Conservation (phyloP, 2,329 filamentous ascomycete species). For the Seiridium cupressi region DNA sequence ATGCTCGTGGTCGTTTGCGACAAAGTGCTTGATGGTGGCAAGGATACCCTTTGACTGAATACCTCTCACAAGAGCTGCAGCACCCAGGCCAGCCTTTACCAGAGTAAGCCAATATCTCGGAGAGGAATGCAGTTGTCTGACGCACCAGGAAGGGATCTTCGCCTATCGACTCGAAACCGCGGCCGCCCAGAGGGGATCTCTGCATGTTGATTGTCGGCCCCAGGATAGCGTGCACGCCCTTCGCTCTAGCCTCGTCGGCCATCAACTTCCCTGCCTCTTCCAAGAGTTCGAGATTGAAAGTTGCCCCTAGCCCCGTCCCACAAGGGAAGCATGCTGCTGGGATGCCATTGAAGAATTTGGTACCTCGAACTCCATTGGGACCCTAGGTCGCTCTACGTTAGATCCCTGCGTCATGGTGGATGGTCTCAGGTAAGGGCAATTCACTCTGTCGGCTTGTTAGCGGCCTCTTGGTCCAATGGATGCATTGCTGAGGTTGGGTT, state of each 20-base stretch:
- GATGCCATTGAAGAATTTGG: constrained; percentile 65
- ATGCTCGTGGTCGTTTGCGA: constrained; percentile 62
- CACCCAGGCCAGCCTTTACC: constrained; percentile 45
- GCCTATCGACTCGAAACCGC: constrained; percentile 58
- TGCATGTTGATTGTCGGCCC: constrained; percentile 65
- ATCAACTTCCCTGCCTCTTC: constrained; percentile 49
- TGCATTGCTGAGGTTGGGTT: no score
- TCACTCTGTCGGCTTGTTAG: neutral
- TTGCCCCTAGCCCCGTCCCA: constrained; percentile 55
- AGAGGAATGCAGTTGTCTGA: neutral
- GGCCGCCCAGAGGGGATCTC: constrained; percentile 56
- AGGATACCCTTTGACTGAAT: constrained; percentile 56
- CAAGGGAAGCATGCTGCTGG: constrained; percentile 61
- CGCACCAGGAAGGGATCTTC: constrained; percentile 52
- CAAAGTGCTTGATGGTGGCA: constrained; percentile 60
- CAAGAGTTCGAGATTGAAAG: constrained; percentile 54
- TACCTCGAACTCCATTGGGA: constrained; percentile 68
- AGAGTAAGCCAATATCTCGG: neutral
- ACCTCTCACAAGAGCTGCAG: constrained; percentile 51
- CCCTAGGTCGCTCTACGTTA: neutral
- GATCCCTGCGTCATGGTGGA: no score
- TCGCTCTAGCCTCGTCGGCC: constrained; percentile 52
- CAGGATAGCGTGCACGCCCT: constrained; percentile 57
- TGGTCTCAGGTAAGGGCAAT: no score
- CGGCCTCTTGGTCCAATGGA: neutral